These are phyloP conservation scores for Metschnikowia orientalis DNA, from an alignment of 805 yeast species.

Conservation along the genomic window DNA sequence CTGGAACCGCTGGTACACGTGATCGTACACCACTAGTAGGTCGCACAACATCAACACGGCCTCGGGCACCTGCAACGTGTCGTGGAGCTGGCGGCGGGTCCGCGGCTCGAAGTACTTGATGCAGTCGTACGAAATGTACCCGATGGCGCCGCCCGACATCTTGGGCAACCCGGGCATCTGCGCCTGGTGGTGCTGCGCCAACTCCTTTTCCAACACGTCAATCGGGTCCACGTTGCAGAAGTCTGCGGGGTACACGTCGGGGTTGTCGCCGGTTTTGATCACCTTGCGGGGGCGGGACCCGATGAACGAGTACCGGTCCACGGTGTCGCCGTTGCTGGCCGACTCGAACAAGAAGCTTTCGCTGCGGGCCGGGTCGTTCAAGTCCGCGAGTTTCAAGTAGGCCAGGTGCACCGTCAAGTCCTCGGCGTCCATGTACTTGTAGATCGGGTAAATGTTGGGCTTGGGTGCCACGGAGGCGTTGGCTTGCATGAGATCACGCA, in stretches of 20 bases:
- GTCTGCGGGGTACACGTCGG: constrained; percentile 23
- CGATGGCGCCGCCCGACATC: constrained; percentile 93
- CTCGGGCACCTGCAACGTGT: constrained; percentile 83
- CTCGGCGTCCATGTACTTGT: constrained; percentile 66
- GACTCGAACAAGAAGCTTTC: constrained; percentile 85
- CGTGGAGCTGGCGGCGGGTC: constrained; percentile 70
- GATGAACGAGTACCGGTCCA: constrained; percentile 87
- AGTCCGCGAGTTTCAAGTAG: constrained; percentile 73
- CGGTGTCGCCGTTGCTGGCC: constrained; percentile 82
- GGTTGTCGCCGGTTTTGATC: constrained; percentile 74
- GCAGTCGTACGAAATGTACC: constrained; percentile 94
- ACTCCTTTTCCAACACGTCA: constrained; percentile 65
- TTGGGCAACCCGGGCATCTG: constrained; percentile 78
- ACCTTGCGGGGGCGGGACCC: constrained; percentile 82
- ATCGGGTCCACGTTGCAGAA: constrained; percentile 73
- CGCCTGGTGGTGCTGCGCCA: constrained; percentile 61
- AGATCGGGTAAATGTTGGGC: constrained; percentile 80
- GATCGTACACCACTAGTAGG: constrained; percentile 85
- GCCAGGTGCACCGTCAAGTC: constrained; percentile 88
- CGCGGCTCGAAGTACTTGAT: constrained; percentile 94
- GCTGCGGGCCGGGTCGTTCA: constrained; percentile 46
- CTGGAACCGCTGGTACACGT: constrained; percentile 90
- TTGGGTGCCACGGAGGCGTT: constrained; percentile 9
- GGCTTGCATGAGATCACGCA: constrained; percentile 23
- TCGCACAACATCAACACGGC: constrained; percentile 89